Percentiles rank a stretch among this genome's conserved stretches.
Evolutionary conservation across 2,329 filamentous ascomycete species (phyloP).

Genomic region (Cercospora zeae-maydis): DNA sequence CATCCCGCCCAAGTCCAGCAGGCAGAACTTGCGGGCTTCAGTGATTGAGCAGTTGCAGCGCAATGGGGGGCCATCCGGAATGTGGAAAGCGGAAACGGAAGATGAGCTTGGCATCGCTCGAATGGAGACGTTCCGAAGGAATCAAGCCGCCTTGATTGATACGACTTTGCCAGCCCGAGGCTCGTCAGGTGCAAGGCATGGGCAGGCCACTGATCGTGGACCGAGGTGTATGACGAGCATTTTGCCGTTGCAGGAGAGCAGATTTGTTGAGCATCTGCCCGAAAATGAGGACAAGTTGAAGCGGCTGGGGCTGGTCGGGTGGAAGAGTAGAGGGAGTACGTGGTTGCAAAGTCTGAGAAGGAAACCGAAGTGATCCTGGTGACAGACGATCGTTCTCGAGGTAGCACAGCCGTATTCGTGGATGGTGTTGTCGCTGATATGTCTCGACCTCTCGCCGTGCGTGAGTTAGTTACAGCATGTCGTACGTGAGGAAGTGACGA

Average conservation of each 20-base stretch:
- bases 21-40: background rate
- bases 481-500: background rate
- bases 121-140: background rate
- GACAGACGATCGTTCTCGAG: background rate
- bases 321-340: background rate
- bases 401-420: background rate
- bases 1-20: background rate
- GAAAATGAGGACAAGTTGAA: slow-evolving; percentile 13
- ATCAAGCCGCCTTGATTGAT: background rate
- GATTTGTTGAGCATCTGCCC: slow-evolving; percentile 12
- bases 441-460: background rate
- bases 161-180: background rate
- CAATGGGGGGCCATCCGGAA: background rate
- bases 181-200: background rate
- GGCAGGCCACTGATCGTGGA: background rate
- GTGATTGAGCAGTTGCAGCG: background rate
- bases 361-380: background rate
- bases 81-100: background rate
- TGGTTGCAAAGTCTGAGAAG: slow-evolving; percentile 6
- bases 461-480: too few relatives aligned
- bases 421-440: background rate
- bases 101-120: background rate
- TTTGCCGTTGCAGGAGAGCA: background rate
- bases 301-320: background rate
- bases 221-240: background rate